Percentiles rank a stretch among this genome's conserved stretches.
Evolutionary conservation across 352 stramenopile genomes (phyloP).

Genomic region (Pythium aristosporum): DNA sequence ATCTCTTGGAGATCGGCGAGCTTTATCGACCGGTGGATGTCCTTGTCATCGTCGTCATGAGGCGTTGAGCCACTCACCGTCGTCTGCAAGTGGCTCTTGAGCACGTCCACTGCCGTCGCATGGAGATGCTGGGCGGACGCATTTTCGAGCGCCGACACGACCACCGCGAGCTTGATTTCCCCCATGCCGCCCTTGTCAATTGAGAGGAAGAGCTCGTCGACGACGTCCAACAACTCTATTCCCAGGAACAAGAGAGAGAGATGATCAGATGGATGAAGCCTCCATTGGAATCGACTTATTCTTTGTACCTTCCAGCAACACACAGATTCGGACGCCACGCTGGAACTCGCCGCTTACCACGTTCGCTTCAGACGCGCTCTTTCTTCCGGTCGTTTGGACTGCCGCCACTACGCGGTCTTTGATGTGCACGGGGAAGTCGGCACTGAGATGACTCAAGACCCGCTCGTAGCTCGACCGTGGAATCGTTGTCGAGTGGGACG

Average conservation of each 20-base stretch:
- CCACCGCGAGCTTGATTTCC: constrained; percentile 10
- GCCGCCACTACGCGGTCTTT: constrained; percentile 9
- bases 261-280: too few species aligned
- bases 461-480: background rate
- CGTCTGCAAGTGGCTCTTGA: constrained; percentile 3
- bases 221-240: constrained; percentile 20
- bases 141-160: constrained; percentile 21
- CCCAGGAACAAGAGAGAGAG: background rate
- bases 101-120: background rate
- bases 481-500: background rate
- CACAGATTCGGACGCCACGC: constrained; percentile 14
- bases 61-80: too few species aligned
- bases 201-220: constrained; percentile 16
- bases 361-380: background rate
- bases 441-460: background rate
- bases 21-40: constrained; percentile 2
- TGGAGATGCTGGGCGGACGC: constrained; percentile 9
- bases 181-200: constrained; percentile 13
- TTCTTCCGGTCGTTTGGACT: background rate
- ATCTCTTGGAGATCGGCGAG: constrained; percentile 20
- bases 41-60: background rate
- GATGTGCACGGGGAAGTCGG: constrained; percentile 9
- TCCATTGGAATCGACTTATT: too few species aligned
- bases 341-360: constrained; percentile 11
- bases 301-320: constrained; percentile 17